These are phyloP conservation scores for Gonium pectorale DNA, from an alignment of 139 green algal genomes.

Conservation along the genomic window DNA sequence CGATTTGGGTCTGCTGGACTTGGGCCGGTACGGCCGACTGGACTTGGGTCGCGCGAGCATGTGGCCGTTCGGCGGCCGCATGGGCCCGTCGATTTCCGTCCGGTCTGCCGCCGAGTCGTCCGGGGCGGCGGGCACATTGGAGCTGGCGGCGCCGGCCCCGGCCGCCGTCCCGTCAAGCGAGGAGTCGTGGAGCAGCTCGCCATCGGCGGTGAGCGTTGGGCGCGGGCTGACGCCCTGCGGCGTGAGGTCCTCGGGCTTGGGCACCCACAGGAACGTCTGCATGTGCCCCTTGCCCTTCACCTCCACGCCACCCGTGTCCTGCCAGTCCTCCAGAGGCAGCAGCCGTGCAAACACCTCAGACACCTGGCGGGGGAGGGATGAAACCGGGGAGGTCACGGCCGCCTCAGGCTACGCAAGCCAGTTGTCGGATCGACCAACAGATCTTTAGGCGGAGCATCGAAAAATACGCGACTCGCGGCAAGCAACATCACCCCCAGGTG, in stretches of 20 bases:
- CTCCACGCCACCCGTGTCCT: conserved; percentile 57
- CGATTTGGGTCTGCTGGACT: conserved; percentile 11
- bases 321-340: conserved; percentile 55
- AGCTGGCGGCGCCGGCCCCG: neutral
- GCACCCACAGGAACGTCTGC: conserved; percentile 45
- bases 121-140: neutral
- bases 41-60: neutral
- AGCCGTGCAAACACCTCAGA: conserved; percentile 54
- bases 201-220: no score
- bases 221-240: neutral
- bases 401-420: no score
- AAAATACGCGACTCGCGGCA: no score
- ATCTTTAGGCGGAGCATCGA: no score
- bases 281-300: conserved; percentile 65
- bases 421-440: no score
- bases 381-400: no score
- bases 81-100: neutral
- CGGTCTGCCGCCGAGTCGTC: conserved; percentile 33
- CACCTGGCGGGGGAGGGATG: conserved; percentile 33
- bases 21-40: neutral
- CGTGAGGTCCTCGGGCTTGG: conserved; percentile 38
- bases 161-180: neutral
- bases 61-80: neutral
- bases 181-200: neutral
- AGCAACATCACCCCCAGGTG: no score